These are phyloP conservation scores for Ceriops tagal DNA, from an alignment of 345 rosid genomes.

Conservation along the genomic window DNA sequence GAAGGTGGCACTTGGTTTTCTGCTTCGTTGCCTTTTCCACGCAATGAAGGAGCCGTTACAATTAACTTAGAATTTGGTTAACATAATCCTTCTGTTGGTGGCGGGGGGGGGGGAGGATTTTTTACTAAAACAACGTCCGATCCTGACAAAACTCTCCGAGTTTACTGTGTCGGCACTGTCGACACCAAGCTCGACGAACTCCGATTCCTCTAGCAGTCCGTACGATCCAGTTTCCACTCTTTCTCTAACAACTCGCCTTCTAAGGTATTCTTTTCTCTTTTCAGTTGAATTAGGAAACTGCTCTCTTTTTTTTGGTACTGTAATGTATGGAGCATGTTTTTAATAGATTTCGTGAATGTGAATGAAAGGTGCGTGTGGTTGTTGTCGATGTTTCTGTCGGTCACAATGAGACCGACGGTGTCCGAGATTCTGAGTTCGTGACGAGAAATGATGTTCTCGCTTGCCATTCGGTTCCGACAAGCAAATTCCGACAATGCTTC, in stretches of 20 bases:
- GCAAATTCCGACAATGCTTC: conserved; percentile 28
- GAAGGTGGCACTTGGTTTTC: not conserved
- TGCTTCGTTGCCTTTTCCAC: not conserved
- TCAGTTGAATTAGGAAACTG: too few species aligned
- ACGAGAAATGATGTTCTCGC: conserved; percentile 56
- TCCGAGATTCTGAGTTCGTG: conserved; percentile 45
- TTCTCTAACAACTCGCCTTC: conserved; percentile 42
- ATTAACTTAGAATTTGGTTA: too few species aligned
- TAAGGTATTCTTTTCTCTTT: conserved; percentile 32
- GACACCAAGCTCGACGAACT: conserved; percentile 86
- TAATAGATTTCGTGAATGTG: too few species aligned
- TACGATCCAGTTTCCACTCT: conserved; percentile 44
- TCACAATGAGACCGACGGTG: conserved; percentile 28
- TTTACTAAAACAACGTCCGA: conserved; percentile 14
- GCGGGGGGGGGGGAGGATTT: not conserved
- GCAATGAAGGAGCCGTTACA: not conserved
- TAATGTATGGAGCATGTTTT: not conserved
- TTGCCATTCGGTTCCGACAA: conserved; percentile 27
- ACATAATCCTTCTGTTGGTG: not conserved
- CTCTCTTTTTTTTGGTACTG: not conserved
- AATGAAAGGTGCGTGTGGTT: conserved; percentile 51
- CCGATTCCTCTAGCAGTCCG: conserved; percentile 61
- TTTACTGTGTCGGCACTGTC: conserved; percentile 78
- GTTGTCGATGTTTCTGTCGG: conserved; percentile 76
- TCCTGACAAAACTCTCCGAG: conserved; percentile 27